Conservation (phyloP, 768 basidiomycete genomes). For the Tylopilus sp. region DNA sequence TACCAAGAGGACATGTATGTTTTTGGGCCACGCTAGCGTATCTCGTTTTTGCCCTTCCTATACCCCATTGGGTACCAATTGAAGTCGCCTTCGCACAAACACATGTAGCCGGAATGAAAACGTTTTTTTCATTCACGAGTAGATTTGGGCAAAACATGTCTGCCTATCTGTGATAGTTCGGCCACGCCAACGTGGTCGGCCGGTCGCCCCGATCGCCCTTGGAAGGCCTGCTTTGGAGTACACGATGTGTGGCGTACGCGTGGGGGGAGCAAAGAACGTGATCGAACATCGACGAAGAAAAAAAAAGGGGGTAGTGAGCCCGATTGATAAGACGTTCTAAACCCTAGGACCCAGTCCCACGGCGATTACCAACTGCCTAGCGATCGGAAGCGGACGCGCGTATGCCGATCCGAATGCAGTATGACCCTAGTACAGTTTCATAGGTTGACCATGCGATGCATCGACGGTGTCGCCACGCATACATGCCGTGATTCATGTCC, state of each 20-base stretch:
- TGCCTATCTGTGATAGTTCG: neutral
- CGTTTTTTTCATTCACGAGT: neutral
- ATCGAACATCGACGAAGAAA: neutral
- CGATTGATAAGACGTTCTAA: neutral
- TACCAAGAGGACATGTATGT: slow-evolving; percentile 2
- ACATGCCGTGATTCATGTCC: neutral
- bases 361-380: neutral
- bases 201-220: no score
- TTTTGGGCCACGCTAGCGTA: neutral
- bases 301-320: neutral
- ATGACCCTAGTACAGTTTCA: no score
- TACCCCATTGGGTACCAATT: neutral
- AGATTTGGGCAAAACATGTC: neutral
- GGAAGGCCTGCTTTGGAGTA: neutral
- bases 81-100: neutral
- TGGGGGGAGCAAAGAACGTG: neutral
- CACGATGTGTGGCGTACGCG: neutral
- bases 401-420: neutral
- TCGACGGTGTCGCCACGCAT: neutral
- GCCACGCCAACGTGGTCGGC: neutral
- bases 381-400: neutral
- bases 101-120: neutral
- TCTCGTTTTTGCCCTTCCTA: neutral
- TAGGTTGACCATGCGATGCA: no score
- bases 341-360: neutral